Conservation (phyloP, 208 protist species). For the Kentomonas sorsogonicus region DNA sequence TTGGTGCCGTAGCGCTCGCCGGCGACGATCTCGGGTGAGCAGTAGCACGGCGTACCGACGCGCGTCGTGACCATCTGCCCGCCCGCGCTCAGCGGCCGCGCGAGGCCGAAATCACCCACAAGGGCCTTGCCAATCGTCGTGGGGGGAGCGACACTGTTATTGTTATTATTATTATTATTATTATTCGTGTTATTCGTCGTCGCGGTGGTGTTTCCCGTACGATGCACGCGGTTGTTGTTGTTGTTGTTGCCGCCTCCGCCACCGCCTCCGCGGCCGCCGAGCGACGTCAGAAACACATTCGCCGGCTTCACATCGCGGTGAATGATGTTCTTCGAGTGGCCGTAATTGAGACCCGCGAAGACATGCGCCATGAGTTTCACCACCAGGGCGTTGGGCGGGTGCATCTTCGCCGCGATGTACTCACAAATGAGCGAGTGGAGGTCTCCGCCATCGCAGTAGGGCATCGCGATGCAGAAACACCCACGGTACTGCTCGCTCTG, state of each 20-base stretch:
- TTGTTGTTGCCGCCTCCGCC: too few relatives aligned
- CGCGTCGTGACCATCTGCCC: conserved; percentile 64
- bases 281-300: conserved; percentile 72
- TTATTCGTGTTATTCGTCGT: too few relatives aligned
- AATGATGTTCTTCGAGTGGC: conserved; percentile 72
- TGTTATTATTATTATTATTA: too few relatives aligned
- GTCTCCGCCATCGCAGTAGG: conserved; percentile 79
- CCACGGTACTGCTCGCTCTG: conserved; percentile 32
- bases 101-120: conserved; percentile 87
- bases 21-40: conserved; percentile 89
- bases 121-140: conserved; percentile 30
- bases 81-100: conserved; percentile 63
- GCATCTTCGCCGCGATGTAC: conserved; percentile 12
- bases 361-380: conserved; percentile 76
- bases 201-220: too few relatives aligned
- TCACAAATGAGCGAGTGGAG: conserved; percentile 57
- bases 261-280: too few relatives aligned
- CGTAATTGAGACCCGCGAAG: conserved; percentile 83
- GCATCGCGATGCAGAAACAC: conserved; percentile 80
- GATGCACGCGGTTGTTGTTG: too few relatives aligned
- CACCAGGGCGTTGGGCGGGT: conserved; percentile 40
- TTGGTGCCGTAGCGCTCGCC: conserved; percentile 88
- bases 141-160: too few relatives aligned
- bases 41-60: conserved; percentile 90
- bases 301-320: conserved; percentile 91